Evolutionary conservation across 1,284 basidiomycete genomes (phyloP), one percentile per base, ranked within the genome.

Genomic region (Rhodotorula sp.): DNA sequence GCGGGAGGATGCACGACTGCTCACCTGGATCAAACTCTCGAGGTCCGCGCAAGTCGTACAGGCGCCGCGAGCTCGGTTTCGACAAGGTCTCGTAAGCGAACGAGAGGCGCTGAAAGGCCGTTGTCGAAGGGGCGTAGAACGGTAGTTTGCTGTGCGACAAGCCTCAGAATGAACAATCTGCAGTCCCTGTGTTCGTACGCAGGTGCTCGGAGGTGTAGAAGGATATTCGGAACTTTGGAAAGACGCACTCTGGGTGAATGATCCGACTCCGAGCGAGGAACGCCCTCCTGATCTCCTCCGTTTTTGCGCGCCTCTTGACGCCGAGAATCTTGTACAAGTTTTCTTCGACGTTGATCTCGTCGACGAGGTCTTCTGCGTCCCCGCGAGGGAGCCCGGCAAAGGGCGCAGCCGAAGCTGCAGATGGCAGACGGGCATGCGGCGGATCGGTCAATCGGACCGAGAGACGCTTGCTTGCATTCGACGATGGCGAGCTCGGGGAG

Each of bases 31-130:
- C 78, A 56, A 68, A 76, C 48, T 73, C 76, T 10, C 68, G 70
- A 17, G 73, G 62, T 22, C 77, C 79, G 0, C 80, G 78, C 33
- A 85, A 82, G 76, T 93, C 91, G 78, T 93, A 93, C 57, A 86
- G 78, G 26, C 87, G 85, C 73, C 87, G 85, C 5, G 87, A 86
- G 18, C 86, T 82, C 1, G 91, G 89, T 68, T 88, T 88, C 76
- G 87, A 88, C 49, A 93, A 85, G 3, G 91, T 86, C 76, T 90
- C 86, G 77, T 93, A 93, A 0, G 91, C 91, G 30, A 91, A 86
- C 10, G 89, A 88, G 2, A 93, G 87, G 77, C 89, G 90, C 79
- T 93, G 91, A 78, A 93, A 93, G 0, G 91, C 91, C 30, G 86
- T 83, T 0, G 91, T 93, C 22, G 91, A 89, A 24, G 79, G 76